Evolutionary conservation across 768 basidiomycete genomes (phyloP), one percentile per base, ranked within the genome.

Genomic region (Tubosaeta sp.): DNA sequence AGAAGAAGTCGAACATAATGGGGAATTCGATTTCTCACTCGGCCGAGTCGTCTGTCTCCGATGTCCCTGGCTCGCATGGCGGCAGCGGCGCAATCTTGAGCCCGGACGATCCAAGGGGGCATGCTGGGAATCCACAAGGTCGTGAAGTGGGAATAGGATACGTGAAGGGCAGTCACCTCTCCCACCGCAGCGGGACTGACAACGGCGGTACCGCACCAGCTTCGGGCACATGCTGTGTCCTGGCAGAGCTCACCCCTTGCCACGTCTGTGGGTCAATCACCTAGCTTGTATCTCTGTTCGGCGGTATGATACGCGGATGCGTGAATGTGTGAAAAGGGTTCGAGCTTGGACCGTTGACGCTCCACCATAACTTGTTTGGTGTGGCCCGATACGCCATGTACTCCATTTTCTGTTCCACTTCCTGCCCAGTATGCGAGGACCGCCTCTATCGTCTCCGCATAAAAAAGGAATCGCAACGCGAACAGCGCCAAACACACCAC

Each of bases 401-500:
- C 41, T 53, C 56, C 31, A 46, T 49, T 54, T 52, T 54, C 22
- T 30, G 44, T 44, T 59, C 53, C 46, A 65, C 36, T 21, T 44
- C 31, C 44, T 47, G 53, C 32, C 58, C 54, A 24, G 49, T 45
- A 40, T 51, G 38, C 41, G 56, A 36, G 16, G 49, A 54, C 21
- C 54, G 46, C 38, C 62, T 56, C 54, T 66, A 73, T 52, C 67
- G 61, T 49, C 76, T 70, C 45, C 77, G 70, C 21, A 71, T 64
- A 40, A 80, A 29, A 27, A 48, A 78, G 67, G 74, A 78, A 86
- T 31, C 86, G 69, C 36, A 78, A 13, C 1, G 66, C 73, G 57
- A 88, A 88, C 22, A 87, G 66, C 4, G 61, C 56, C 12, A 76
- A 58, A 48, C 81, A 84, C 2, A 84, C 61, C 12, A 57, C 80